phyloP scores from a whole-genome alignment of 257 asterid species.

The Linaria vulgaris region DNA sequence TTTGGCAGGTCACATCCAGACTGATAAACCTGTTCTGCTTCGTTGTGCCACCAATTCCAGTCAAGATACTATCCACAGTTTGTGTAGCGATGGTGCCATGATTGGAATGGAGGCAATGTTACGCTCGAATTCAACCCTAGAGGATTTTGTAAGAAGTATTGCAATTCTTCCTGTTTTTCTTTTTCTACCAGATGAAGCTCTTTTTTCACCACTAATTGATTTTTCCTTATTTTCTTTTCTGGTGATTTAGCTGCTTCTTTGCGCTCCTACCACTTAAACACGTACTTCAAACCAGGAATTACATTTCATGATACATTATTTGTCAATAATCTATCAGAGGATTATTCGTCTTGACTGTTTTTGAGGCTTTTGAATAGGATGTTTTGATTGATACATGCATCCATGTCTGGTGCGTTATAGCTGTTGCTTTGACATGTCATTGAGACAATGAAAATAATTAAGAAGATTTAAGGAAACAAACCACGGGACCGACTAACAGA shows the following conservation, averaged over 20 bases:
- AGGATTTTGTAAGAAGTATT: conserved; percentile 81
- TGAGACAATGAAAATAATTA: not conserved
- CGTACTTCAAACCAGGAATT: conserved; percentile 4
- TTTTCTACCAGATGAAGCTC: not conserved
- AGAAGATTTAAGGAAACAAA: not conserved
- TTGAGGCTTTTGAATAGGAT: conserved; percentile 6
- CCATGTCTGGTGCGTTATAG: not conserved
- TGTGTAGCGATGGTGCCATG: conserved; percentile 43
- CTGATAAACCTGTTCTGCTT: conserved; percentile 28
- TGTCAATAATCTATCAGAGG: not conserved
- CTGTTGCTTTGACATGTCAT: not conserved
- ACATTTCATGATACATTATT: not conserved
- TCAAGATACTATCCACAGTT: conserved; percentile 25
- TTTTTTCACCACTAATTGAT: not conserved
- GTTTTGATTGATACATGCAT: conserved; percentile 7
- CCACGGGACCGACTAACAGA: not conserved
- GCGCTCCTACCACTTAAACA: conserved; percentile 8
- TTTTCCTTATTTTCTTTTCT: not conserved
- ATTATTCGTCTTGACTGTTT: conserved; percentile 10
- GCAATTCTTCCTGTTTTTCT: conserved; percentile 5
- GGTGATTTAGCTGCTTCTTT: not conserved
- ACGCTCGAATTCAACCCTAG: conserved; percentile 85
- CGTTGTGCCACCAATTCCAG: conserved; percentile 32
- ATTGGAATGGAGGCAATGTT: conserved; percentile 75
- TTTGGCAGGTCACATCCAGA: conserved; percentile 46